A percentile compares a stretch with the other conserved stretches of the same genome.
Conservation (phyloP, 192 early-diverging fungal species). For the Entomortierella beljakovae region DNA sequence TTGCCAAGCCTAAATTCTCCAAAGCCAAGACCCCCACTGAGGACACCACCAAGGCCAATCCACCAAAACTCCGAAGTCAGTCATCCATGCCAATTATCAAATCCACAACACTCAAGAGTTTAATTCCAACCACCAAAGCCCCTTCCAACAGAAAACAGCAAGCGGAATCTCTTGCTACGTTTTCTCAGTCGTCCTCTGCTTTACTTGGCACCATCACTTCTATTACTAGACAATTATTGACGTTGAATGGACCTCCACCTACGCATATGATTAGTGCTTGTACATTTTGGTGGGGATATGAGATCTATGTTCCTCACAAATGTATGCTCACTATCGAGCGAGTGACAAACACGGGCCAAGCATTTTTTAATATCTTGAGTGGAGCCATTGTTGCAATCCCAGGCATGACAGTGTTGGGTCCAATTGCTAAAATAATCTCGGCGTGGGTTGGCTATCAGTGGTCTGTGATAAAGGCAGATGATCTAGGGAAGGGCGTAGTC, state of each 20-base stretch:
- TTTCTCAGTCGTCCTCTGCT: neutral
- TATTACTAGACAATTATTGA: slow-evolving; percentile 10
- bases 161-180: neutral
- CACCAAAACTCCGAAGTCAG: slow-evolving; percentile 3
- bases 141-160: neutral
- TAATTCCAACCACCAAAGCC: slow-evolving; percentile 14
- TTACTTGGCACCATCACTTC: slow-evolving; percentile 30
- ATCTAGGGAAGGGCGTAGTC: slow-evolving; percentile 53
- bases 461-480: slow-evolving; percentile 50
- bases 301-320: slow-evolving; percentile 53
- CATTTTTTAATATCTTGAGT: slow-evolving; percentile 48
- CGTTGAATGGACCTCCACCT: slow-evolving; percentile 21
- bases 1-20: slow-evolving; percentile 8
- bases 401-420: slow-evolving; percentile 23
- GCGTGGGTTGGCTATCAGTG: slow-evolving; percentile 59
- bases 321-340: slow-evolving; percentile 49
- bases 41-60: neutral
- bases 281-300: slow-evolving; percentile 58
- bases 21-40: neutral
- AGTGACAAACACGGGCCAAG: slow-evolving; percentile 40
- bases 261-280: slow-evolving; percentile 33
- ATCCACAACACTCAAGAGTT: slow-evolving; percentile 2
- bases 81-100: slow-evolving; percentile 19
- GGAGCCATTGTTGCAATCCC: slow-evolving; percentile 22
- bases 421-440: slow-evolving; percentile 54